Base-by-base conservation (phyloP, 106 monocot genomes). In the Allium sativum region DNA sequence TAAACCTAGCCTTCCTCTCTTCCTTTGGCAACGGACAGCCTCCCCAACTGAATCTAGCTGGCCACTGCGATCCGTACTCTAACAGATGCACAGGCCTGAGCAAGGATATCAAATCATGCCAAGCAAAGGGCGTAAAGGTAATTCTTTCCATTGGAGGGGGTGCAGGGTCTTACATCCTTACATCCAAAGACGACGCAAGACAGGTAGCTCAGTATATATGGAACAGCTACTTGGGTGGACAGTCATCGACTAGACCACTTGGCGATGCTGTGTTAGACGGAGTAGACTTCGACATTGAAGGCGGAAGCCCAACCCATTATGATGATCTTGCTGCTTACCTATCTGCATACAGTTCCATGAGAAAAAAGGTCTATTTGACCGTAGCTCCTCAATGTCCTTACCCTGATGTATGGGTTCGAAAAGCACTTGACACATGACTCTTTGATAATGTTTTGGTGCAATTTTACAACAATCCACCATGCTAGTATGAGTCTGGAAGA, bases 61-160 rank as follows among this genome's bases (percentile, higher is more conserved):
- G n/a, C n/a, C n/a, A n/a, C n/a, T n/a, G n/a, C n/a, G n/a, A n/a
- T n/a, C n/a, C n/a, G n/a, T n/a, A n/a, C n/a, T n/a, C n/a, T n/a
- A n/a, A n/a, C n/a, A n/a, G n/a, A n/a, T n/a, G n/a, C n/a, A n/a
- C n/a, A n/a, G n/a, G n/a, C n/a, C n/a, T n/a, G n/a, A n/a, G n/a
- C n/a, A 42, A 43, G 1, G 73, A 66, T 41, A 73, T 73, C 40
- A 42, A 73, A 9, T 66, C 65, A 3, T 73, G 73, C 51, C 73
- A 74, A 50, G 21, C 53, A 11, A 21, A 53, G 14, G 73, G 53
- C 12, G 46, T 74, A 42, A 74, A 74, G 53, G 73, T 74, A 9
- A 51, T 74, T 16, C 66, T 74, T 40, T 74, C 67, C 73, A 59
- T 74, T 40, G 73, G 73, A 21, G 73, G 73, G 20, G 73, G 52